Conservation (phyloP, 1,284 basidiomycete species). For the Rhodotorula sp. region DNA sequence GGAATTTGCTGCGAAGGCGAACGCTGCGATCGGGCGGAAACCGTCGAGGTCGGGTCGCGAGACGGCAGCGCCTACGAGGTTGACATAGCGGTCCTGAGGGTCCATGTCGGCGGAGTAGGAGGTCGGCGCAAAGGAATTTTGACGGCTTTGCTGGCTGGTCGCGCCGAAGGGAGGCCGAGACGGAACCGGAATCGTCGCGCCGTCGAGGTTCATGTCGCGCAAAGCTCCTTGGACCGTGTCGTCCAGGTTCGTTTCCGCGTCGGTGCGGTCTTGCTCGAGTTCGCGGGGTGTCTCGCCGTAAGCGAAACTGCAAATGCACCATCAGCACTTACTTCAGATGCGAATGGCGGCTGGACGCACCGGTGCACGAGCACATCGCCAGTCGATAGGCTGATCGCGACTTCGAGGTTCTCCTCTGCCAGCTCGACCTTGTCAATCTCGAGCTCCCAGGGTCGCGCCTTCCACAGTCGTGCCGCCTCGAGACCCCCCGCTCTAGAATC, state of each 20-base stretch:
- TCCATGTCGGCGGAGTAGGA: constrained; percentile 1
- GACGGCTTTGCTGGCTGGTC: background rate
- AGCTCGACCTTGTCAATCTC: constrained; percentile 50
- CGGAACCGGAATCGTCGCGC: background rate
- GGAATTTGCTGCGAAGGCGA: constrained; percentile 12
- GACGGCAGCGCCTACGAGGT: constrained; percentile 13
- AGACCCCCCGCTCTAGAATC: constrained; percentile 42
- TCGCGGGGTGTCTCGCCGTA: constrained; percentile 12
- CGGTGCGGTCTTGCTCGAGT: constrained; percentile 21
- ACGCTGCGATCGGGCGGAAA: constrained; percentile 60
- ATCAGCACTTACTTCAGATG: no score
- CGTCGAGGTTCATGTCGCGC: background rate
- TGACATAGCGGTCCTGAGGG: constrained; percentile 55
- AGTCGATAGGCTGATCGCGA: constrained; percentile 60
- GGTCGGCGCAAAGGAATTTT: constrained; percentile 52
- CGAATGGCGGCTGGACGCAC: constrained; percentile 46
- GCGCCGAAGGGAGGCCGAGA: background rate
- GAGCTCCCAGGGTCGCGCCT: constrained; percentile 39
- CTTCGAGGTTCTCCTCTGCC: constrained; percentile 65
- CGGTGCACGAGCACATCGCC: constrained; percentile 68
- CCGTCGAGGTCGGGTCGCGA: constrained; percentile 52
- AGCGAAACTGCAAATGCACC: background rate
- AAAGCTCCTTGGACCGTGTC: constrained; percentile 27
- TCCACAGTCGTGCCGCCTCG: constrained; percentile 16
- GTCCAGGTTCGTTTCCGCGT: constrained; percentile 19